Evolutionary conservation across 306 rosid genomes (phyloP).

Genomic region (Glycine latifolia): DNA sequence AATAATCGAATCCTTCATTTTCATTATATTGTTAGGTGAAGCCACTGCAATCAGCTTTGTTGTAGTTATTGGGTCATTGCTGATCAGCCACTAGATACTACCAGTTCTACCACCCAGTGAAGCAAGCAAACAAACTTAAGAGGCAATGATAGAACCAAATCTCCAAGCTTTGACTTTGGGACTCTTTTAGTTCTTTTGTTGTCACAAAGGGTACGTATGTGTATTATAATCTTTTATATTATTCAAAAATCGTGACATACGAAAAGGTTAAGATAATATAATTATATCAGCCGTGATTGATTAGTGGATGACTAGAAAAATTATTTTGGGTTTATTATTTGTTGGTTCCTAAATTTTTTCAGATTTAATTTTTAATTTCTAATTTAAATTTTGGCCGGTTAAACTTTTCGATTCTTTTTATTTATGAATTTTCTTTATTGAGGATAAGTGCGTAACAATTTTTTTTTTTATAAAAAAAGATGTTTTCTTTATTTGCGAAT

Average conservation of each 20-base stretch:
- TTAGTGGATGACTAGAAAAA: too few species aligned
- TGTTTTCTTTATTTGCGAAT: too few species aligned
- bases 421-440: too few species aligned
- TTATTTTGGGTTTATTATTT: too few species aligned
- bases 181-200: neutral
- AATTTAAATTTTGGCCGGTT: too few species aligned
- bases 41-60: neutral
- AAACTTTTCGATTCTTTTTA: too few species aligned
- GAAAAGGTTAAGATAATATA: neutral
- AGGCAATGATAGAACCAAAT: constrained; percentile 9
- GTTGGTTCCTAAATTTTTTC: too few species aligned
- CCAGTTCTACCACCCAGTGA: neutral
- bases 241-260: neutral
- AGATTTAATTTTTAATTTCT: too few species aligned
- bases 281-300: too few species aligned
- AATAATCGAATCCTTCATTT: constrained; percentile 25
- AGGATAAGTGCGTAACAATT: too few species aligned
- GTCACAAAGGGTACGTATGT: neutral
- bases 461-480: too few species aligned
- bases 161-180: constrained; percentile 4
- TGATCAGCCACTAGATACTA: neutral
- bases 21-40: constrained; percentile 37
- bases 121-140: neutral
- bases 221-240: neutral
- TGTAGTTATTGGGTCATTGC: neutral